A percentile compares a stretch with the other conserved stretches of the same genome.
Evolutionary conservation across 176 grass and related monocot species (phyloP).

Genomic region (Juncus inflexus): DNA sequence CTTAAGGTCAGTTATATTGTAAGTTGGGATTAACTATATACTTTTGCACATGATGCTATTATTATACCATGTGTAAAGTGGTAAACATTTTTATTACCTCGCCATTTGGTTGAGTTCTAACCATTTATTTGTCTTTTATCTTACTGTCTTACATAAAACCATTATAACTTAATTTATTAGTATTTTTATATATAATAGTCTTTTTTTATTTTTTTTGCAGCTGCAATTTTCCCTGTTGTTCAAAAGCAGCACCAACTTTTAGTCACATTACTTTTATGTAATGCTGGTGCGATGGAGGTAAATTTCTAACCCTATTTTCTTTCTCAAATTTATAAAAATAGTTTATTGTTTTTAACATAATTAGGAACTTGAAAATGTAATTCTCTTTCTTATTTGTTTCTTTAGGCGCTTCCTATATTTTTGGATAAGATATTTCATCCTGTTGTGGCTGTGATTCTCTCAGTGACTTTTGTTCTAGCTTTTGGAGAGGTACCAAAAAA

Average conservation of each 20-base stretch:
- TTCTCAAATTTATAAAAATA: not conserved
- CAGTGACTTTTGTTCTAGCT: conserved; percentile 94
- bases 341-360: not conserved
- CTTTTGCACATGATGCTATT: no score
- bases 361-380: not conserved
- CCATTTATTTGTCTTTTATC: no score
- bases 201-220: conserved; percentile 40
- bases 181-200: not conserved
- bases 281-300: conserved; percentile 96
- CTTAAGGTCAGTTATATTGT: no score
- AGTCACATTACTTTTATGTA: conserved; percentile 92
- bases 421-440: conserved; percentile 98
- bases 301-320: not conserved
- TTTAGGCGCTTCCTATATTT: conserved; percentile 93
- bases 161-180: no score
- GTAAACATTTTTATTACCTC: no score
- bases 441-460: conserved; percentile 88
- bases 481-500: conserved; percentile 80
- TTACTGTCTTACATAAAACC: no score
- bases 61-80: no score
- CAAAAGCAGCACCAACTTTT: conserved; percentile 99
- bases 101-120: no score
- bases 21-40: no score
- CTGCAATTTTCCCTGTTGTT: conserved; percentile 94
- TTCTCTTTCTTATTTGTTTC: not conserved